Evolutionary conservation across 345 rosid species (phyloP), one percentile per base, ranked within the genome.

Genomic region (Barbarea vulgaris): DNA sequence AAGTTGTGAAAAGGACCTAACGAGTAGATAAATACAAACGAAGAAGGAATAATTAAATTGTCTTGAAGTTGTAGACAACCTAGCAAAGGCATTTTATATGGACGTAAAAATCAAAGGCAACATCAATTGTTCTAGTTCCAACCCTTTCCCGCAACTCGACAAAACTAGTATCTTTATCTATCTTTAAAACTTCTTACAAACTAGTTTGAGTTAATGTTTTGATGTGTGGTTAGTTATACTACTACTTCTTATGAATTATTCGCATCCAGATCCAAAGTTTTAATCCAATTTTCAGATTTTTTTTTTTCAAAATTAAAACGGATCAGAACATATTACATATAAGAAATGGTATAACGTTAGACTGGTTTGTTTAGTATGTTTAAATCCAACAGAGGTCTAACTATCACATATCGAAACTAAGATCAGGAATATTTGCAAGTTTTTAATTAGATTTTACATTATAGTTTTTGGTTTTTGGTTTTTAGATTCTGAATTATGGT

Each of bases 1-100:
- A 71, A 60, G 60, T 60, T 36, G 68, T 61, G 76, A 72, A 61
- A 61, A 25, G 18, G 76, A 72, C 76, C 30, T 62, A 51, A 51
- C 69, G 42, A 61, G 9, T 18, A 30, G 69, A 72, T 72, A 50
- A 9, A 61, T 24, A 72, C 52, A 61, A 18, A 72, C 7, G 12
- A 50, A 48, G 24, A 46, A n/a, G 18, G 48, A 22, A 71, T 71
- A 60, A 34, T 34, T 61, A 17, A 50, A 36, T 72, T 39, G 52
- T 72, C 51, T 36, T 61, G 37, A 36, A 25, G 28, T 22, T 44
- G 11, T 47, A 60, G 50, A 48, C 75, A 71, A 47, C 22, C 58
- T 55, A 46, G 48, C 46, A 47, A 70, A 46, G 44, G 21, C 19
- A 22, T 33, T 56, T 28, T 42, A 19, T 33, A 22, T 46, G 36